A percentile compares a stretch with the other conserved stretches of the same genome.
Conservation (phyloP, 2,329 filamentous ascomycete species). For the Ophiobolus disseminans region DNA sequence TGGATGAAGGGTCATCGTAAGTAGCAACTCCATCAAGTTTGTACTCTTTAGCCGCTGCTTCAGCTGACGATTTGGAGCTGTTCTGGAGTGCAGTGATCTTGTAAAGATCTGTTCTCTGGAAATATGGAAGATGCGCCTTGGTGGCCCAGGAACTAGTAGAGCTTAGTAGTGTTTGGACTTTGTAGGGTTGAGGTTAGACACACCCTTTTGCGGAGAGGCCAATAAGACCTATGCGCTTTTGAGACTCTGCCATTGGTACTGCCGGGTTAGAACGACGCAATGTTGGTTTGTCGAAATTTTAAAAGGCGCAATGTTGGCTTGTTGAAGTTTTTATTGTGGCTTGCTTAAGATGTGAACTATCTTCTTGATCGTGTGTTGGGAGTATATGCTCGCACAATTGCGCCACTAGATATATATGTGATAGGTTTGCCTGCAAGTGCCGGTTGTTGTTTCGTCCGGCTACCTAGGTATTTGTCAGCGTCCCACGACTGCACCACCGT, state of each 20-base stretch:
- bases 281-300: background rate
- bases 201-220: slow-evolving; percentile 44
- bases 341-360: no score
- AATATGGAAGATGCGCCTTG: slow-evolving; percentile 49
- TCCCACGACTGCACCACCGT: no score
- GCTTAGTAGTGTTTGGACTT: slow-evolving; percentile 1
- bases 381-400: no score
- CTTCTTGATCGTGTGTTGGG: no score
- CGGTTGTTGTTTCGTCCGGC: no score
- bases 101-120: slow-evolving; percentile 48
- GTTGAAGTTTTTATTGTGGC: no score
- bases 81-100: slow-evolving; percentile 60
- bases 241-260: slow-evolving; percentile 12
- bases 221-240: slow-evolving; percentile 40
- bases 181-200: background rate
- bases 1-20: slow-evolving; percentile 52
- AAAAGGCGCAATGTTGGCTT: no score
- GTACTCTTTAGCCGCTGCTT: slow-evolving; percentile 49
- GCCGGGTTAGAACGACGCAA: no score
- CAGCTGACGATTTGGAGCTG: slow-evolving; percentile 53
- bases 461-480: no score
- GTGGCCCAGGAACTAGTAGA: slow-evolving; percentile 46
- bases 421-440: no score
- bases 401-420: no score
- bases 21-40: slow-evolving; percentile 49